These are phyloP conservation scores for Candida pseudoviswanathii DNA, from an alignment of 1,139 yeast species.

Conservation along the genomic window DNA sequence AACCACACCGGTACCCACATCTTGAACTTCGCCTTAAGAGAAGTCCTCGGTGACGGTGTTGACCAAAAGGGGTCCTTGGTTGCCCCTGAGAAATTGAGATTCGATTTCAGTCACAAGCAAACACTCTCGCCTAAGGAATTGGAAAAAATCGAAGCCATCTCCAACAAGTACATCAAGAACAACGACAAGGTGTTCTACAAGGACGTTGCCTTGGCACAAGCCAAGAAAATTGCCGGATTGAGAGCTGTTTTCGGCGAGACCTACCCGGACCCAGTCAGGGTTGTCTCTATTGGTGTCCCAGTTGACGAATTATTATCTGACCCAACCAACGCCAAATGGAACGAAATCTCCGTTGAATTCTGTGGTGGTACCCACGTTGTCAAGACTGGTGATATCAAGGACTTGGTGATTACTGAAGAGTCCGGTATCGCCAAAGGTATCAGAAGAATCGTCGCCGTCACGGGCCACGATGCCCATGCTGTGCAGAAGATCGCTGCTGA, in stretches of 20 bases:
- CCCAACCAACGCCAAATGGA: constrained; percentile 78
- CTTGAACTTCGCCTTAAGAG: constrained; percentile 83
- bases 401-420: constrained; percentile 87
- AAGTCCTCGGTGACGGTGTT: constrained; percentile 81
- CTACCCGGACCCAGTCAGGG: constrained; percentile 98
- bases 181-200: constrained; percentile 76
- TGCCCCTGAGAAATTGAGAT: constrained; percentile 91
- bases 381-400: constrained; percentile 91
- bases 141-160: constrained; percentile 71
- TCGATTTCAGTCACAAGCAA: constrained; percentile 92
- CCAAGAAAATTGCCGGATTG: constrained; percentile 76
- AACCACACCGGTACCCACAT: constrained; percentile 99
- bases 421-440: constrained; percentile 98
- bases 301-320: constrained; percentile 75
- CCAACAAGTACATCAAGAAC: constrained; percentile 69
- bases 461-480: constrained; percentile 87
- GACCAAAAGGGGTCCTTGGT: constrained; percentile 98
- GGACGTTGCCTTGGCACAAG: constrained; percentile 75
- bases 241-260: constrained; percentile 99
- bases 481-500: constrained; percentile 84
- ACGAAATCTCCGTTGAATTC: constrained; percentile 80
- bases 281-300: constrained; percentile 91
- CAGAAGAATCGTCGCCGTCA: constrained; percentile 95
- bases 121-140: constrained; percentile 74
- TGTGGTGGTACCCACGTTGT: constrained; percentile 99